Evolutionary conservation across 73 alveolate genomes (phyloP), one percentile per base, ranked within the genome.

Genomic region (Paramecium caudatum): DNA sequence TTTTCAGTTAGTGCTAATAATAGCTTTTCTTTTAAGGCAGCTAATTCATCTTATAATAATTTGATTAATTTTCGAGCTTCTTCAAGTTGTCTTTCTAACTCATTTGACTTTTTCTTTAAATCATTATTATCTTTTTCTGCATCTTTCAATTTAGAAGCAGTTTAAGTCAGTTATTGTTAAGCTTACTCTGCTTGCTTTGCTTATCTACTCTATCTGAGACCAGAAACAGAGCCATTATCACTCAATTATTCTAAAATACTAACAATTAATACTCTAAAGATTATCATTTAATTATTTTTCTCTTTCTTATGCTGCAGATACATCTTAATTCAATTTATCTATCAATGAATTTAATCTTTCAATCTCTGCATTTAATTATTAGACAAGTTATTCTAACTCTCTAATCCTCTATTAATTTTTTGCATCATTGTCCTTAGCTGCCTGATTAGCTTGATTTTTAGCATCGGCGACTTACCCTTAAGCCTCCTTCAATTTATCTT

Each of bases 261-360:
- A 13, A 13, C n/a, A 25, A 15, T 32, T 0, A 0, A 7, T 30
- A 65, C 50, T 65, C 30, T 55, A 23, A 27, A 55, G 30, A 65
- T 65, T 65, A 65, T 65, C 83, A 65, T 65, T 65, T 23, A 65
- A 32, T 4, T 10, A 10, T 65, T 65, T 13, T 32, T 65, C 83
- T 65, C 83, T 65, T 1, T 65, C 49, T 1, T 25, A 1, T n/a
- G 45, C 49, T 8, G 47, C 32, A 25, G 27, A 10, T 25, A 65
- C 47, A 33, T 65, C 83, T 65, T 65, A 65, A 33, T 65, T 33
- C 16, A 65, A 65, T 65, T 65, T 65, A 65, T 65, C 83, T n/a
- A 65, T 33, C 15, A 65, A 65, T 65, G 37, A 37, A 27, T 37
- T 27, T 74, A 74, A 74, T 74, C 88, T 74, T 0, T 74, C 69